Conservation (phyloP, 495 filamentous ascomycete genomes). For the Penicillium parvum region DNA sequence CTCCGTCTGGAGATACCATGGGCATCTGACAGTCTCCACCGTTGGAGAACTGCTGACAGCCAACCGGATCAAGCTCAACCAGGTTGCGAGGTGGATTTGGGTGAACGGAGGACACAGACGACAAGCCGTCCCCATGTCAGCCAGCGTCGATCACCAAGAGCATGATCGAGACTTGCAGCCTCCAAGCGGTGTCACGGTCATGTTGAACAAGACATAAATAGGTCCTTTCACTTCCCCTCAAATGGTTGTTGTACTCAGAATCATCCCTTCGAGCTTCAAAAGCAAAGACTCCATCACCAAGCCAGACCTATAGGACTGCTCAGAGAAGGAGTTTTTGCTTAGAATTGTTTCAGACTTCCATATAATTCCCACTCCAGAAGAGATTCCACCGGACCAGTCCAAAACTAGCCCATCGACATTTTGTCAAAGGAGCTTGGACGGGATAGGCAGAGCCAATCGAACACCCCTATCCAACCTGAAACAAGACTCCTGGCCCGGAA, state of each 20-base stretch:
- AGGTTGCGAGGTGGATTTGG: conserved; percentile 28
- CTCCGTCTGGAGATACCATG: conserved; percentile 33
- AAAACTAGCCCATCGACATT: conserved; percentile 39
- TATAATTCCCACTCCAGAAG: conserved; percentile 4
- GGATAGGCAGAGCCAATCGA: conserved; percentile 32
- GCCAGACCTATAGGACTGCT: conserved; percentile 21
- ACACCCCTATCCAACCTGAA: conserved; percentile 30
- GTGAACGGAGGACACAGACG: conserved; percentile 31
- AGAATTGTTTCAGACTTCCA: conserved; percentile 29
- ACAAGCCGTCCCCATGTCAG: conserved; percentile 38
- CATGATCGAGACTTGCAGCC: conserved; percentile 22
- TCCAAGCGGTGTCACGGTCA: conserved; percentile 24
- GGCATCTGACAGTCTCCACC: conserved; percentile 39
- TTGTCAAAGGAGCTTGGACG: conserved; percentile 25
- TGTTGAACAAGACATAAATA: conserved; percentile 47
- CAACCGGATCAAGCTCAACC: conserved; percentile 32
- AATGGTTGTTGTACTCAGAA: conserved; percentile 26
- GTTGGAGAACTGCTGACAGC: conserved; percentile 29
- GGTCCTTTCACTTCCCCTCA: conserved; percentile 27
- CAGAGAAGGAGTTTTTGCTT: conserved; percentile 16
- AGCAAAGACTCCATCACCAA: conserved; percentile 18
- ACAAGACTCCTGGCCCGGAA: conserved; percentile 28
- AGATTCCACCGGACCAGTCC: conserved; percentile 20
- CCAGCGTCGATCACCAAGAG: conserved; percentile 35
- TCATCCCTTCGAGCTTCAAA: conserved; percentile 34